Base-by-base conservation (phyloP, 805 yeast genomes). In the Candida ponderosae region DNA sequence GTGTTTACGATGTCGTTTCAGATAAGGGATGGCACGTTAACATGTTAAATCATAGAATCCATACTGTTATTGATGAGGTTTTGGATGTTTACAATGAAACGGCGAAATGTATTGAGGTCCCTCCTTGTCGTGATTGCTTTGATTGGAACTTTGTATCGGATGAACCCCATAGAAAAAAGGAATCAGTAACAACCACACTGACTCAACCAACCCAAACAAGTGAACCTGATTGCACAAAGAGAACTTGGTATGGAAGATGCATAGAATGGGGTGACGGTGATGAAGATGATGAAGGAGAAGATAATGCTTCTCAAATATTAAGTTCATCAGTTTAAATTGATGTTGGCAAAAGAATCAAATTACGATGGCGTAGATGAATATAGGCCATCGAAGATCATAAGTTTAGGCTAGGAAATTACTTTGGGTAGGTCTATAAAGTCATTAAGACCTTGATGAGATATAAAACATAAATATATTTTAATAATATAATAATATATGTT, bases 11-110 rank as follows among this genome's bases (percentile, higher is more conserved):
- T 51, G 89, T 82, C 10, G 96, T 89, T 11, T 70, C 72, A 4
- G 97, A 93, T 48, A 64, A 72, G 45, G 97, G 97, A 3, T 90
- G 97, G 96, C 81, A 77, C 51, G 89, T 89, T 14, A 87, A 81
- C 49, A 62, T 93, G 58, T 67, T 84, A 44, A 87, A 90, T 58
- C 98, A 93, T 59, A 68, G 96, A 32, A 86, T 93, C 37, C 93
- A 84, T 50, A 82, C 88, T 0, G 95, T 93, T 3, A 86, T 93
- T 36, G 95, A 86, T 55, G 82, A 82, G 14, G 73, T 93, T 7
- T 64, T 93, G 13, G 55, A 68, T 50, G 70, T 63, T 3, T 88
- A 89, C 57, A 87, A 90, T 45, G 74, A 69, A 31, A 82, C 94
- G 0, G 89, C 97, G 0, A 54, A 56, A 26, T 90, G 97, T 55